A percentile compares a stretch with the other conserved stretches of the same genome.
Conservation (phyloP, 768 basidiomycete species). For the Coprinellus micaceus region DNA sequence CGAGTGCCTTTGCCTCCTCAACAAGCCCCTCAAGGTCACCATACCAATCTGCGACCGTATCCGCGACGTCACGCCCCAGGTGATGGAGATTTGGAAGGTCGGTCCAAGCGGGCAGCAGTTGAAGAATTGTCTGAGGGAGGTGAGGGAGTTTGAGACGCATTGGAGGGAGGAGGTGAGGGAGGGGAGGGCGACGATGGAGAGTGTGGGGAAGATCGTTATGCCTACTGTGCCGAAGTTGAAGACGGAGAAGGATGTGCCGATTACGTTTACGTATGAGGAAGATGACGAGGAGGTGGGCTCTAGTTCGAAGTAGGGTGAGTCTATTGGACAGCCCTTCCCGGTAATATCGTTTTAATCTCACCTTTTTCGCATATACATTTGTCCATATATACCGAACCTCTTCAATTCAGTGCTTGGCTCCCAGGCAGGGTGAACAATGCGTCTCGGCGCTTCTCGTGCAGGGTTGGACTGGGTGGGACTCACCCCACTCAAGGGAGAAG, state of each 20-base stretch:
- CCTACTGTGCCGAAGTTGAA: background rate
- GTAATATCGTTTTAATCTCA: too few relatives aligned
- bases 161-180: background rate
- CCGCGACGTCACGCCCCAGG: slow-evolving; percentile 16
- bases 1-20: slow-evolving; percentile 27
- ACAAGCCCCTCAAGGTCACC: slow-evolving; percentile 22
- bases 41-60: slow-evolving; percentile 23
- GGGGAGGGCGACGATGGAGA: background rate
- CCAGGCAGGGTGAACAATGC: too few relatives aligned
- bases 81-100: slow-evolving; percentile 13
- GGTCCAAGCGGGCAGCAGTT: slow-evolving; percentile 12
- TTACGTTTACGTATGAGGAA: too few relatives aligned
- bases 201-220: background rate
- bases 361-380: too few relatives aligned
- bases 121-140: slow-evolving; percentile 9
- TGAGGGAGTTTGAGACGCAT: background rate
- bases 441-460: too few relatives aligned
- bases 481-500: too few relatives aligned
- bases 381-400: too few relatives aligned
- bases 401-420: too few relatives aligned
- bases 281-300: too few relatives aligned
- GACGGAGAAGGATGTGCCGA: background rate
- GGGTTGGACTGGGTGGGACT: too few relatives aligned
- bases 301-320: too few relatives aligned
- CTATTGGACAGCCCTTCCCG: too few relatives aligned